Evolutionary conservation across 164 flowering plant species (phyloP).

Genomic region (Magnolia officinalis): DNA sequence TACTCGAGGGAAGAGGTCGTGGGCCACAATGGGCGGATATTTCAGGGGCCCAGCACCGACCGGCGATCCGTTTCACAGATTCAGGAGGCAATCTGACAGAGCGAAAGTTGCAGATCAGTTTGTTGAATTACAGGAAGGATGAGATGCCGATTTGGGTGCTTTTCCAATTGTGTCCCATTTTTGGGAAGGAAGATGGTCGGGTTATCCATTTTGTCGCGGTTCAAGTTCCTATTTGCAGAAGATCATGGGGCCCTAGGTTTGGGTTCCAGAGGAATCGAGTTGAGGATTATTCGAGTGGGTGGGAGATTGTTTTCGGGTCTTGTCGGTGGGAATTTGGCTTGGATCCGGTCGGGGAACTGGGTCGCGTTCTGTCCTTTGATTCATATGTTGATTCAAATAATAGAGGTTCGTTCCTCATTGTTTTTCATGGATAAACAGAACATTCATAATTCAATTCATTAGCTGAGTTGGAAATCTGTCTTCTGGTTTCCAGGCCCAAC

Average conservation of each 20-base stretch:
- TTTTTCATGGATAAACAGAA: too few species aligned
- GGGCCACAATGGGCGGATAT: conserved; percentile 73
- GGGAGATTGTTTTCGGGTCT: conserved; percentile 49
- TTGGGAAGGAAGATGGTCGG: conserved; percentile 57
- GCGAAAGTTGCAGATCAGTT: conserved; percentile 37
- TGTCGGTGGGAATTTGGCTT: conserved; percentile 72
- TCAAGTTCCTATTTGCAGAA: conserved; percentile 69
- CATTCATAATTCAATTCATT: too few species aligned
- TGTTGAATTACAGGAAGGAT: conserved; percentile 82
- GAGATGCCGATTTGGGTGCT: conserved; percentile 88
- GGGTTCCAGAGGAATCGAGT: conserved; percentile 13
- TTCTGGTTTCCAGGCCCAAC: too few species aligned
- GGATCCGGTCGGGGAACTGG: conserved; percentile 40
- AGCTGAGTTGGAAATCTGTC: too few species aligned
- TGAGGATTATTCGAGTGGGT: conserved; percentile 29
- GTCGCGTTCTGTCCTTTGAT: conserved; percentile 19
- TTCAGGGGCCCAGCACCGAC: conserved; percentile 77
- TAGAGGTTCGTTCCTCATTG: conserved; percentile 42
- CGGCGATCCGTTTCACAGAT: conserved; percentile 68
- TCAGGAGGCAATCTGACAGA: conserved; percentile 81
- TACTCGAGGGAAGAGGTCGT: conserved; percentile 66
- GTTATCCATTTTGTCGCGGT: conserved; percentile 75
- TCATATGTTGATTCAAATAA: conserved; percentile 27
- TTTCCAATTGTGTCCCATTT: conserved; percentile 79
- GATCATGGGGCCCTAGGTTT: conserved; percentile 12